Base-by-base conservation (phyloP, 306 rosid species). In the Dryas drummondii region DNA sequence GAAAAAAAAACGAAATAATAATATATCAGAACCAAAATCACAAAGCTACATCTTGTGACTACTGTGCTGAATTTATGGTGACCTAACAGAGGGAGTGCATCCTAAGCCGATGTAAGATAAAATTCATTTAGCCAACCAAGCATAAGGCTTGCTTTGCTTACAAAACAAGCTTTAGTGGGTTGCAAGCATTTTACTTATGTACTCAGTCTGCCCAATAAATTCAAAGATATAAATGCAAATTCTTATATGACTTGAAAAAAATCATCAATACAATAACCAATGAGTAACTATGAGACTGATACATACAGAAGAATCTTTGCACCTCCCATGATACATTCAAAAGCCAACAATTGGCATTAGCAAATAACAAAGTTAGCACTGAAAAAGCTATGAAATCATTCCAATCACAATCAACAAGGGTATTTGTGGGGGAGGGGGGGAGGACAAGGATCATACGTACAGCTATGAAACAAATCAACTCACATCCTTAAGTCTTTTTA, bases 401-500 rank as follows among this genome's bases (percentile, higher is more conserved):
- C 81, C 65, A 77, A 82, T 68, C 62, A 79, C 82, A 82, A 70
- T 78, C 80, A 82, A 78, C 66, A 80, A 70, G 80, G 66, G 75
- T 68, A 78, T 5, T 51, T 41, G 51, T 70, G 41, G 78, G 71
- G 74, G 32, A 19, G 22, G 22, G n/a, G n/a, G n/a, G n/a, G 78
- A 76, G 85, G 72, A 61, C 71, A 79, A 76, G 72, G 83, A 82
- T 72, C 86, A 81, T 81, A 89, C 89, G 66, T 83, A 85, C 88
- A 86, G 67, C 75, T 64, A 62, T 44, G 16, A 65, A 76, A 79
- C 70, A 75, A 65, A 84, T 89, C 84, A 96, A 84, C 92, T 92
- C 84, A 78, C 93, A 41, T 96, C 99, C 87, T 66, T 96, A 54
- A 96, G 96, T 84, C 97, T 89, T 84, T 88, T 96, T 78, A 96